A percentile compares a stretch with the other conserved stretches of the same genome.
Conservation (phyloP, 2,329 filamentous ascomycete genomes). For the Dactylonectria macrodidyma region DNA sequence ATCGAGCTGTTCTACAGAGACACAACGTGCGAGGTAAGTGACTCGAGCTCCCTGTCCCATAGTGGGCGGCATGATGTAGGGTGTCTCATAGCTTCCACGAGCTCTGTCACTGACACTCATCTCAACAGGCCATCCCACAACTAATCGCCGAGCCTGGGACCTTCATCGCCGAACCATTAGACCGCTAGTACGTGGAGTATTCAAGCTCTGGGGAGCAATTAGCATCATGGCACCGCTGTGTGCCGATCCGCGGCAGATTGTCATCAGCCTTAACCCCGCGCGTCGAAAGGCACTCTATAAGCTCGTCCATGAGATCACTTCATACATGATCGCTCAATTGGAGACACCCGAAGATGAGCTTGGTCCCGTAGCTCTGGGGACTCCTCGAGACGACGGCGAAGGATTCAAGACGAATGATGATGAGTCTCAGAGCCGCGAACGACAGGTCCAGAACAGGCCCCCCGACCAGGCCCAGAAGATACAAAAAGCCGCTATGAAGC, state of each 20-base stretch:
- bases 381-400: constrained; percentile 31
- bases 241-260: constrained; percentile 68
- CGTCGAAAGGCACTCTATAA: constrained; percentile 66
- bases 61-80: constrained; percentile 26
- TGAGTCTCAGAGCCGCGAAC: constrained; percentile 28
- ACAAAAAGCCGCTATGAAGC: constrained; percentile 70
- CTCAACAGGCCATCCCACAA: constrained; percentile 1
- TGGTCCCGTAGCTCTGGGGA: constrained; percentile 47
- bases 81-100: constrained; percentile 15
- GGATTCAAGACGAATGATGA: constrained; percentile 30
- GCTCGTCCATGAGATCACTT: constrained; percentile 66
- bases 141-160: constrained; percentile 5
- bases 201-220: not conserved
- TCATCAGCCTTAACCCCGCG: constrained; percentile 68
- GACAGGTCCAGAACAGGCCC: constrained; percentile 34
- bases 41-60: constrained; percentile 14
- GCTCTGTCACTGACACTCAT: constrained; percentile 19
- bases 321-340: constrained; percentile 68
- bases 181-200: not conserved
- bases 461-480: constrained; percentile 52
- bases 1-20: not conserved
- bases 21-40: constrained; percentile 12
- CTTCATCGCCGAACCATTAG: not conserved
- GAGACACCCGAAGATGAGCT: constrained; percentile 55
- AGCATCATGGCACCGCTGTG: constrained; percentile 67